Conservation (phyloP, 371 early-diverging fungal genomes). For the Blakeslea trispora region DNA sequence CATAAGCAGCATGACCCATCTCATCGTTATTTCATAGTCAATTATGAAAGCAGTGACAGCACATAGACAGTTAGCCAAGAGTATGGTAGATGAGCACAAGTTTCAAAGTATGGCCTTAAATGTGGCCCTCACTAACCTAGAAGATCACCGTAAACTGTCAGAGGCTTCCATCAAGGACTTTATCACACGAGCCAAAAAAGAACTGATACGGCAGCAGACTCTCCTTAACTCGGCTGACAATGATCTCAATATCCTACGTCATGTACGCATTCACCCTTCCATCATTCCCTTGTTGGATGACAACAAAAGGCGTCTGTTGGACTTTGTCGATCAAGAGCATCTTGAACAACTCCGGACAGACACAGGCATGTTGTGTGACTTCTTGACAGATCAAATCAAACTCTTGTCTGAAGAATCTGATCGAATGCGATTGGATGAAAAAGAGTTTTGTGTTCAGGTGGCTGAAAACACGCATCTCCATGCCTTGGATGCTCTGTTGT, state of each 20-base stretch:
- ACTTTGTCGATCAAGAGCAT: conserved; percentile 30
- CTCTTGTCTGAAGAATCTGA: conserved; percentile 19
- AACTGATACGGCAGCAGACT: conserved; percentile 23
- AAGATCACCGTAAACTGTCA: conserved; percentile 43
- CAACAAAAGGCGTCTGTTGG: conserved; percentile 16
- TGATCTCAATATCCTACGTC: conserved; percentile 31
- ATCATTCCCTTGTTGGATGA: conserved; percentile 8
- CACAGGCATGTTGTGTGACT: conserved; percentile 23
- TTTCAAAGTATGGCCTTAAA: conserved; percentile 59
- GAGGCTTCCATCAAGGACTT: conserved; percentile 19
- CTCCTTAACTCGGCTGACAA: conserved; percentile 23
- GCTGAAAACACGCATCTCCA: conserved; percentile 32
- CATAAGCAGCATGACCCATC: conserved; percentile 7
- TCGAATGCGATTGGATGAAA: conserved; percentile 24
- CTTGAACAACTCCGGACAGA: conserved; percentile 17
- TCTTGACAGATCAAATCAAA: conserved; percentile 20
- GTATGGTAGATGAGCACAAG: conserved; percentile 53
- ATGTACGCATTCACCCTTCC: conserved; percentile 32
- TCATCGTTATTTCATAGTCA: conserved; percentile 18
- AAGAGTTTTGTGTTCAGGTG: conserved; percentile 27
- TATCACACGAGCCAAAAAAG: conserved; percentile 23
- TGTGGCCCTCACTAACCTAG: conserved; percentile 62
- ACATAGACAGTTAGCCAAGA: conserved; percentile 48
- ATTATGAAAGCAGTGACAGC: conserved; percentile 31
- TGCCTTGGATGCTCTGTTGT: conserved; percentile 28